Base-by-base conservation (phyloP, 441 rosid genomes). In the Rhodomyrtus psidioides region DNA sequence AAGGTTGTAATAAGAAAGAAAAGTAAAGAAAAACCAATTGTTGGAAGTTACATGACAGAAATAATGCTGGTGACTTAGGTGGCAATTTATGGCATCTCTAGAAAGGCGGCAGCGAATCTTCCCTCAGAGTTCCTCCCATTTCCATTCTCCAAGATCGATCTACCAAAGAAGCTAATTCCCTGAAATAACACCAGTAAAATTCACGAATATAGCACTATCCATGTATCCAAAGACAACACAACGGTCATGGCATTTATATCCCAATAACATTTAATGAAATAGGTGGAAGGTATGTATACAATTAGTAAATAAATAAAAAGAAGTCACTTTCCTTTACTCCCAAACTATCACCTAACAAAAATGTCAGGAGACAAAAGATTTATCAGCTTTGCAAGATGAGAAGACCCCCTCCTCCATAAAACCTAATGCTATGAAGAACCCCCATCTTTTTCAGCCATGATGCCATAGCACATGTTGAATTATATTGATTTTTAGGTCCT, bases 131-230 rank as follows among this genome's bases (percentile, higher is more conserved):
- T 89, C 98, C 98, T 58, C 96, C 98, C 94, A 95, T 93, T 88
- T 94, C 95, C 98, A 96, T 96, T 91, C 95, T 94, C 98, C 98
- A 94, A 51, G 98, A 94, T 87, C 83, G 93, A 92, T 96, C 98
- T 81, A 93, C 98, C 86, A 97, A 91, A 83, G 93, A 70, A 81
- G 92, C 89, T 88, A 96, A 88, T 91, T 97, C 99, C 87, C 98
- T 95, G 92, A 54, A 87, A 83, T 83, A 60, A 53, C 46, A 56
- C 24, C 46, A 56, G 49, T 34, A 39, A 44, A 70, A 70, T 70
- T 70, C 27, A 70, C 24, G 9, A 70, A 9, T 30, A 65, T 30
- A 65, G 26, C 26, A 65, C 44, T 30, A 65, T 30, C 44, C 26
- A 65, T 65, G 75, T 34, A 65, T 70, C 81, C 27, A 39, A 14